Percentiles rank a stretch among this genome's conserved stretches.
Conservation (phyloP, 129 eudicot species). For the carrot (Daucus carota) region DH1_v3.0 NC_030389.2:39454001-39454500, state of each 20-base stretch:
- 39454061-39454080: conserved; percentile 11
- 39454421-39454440: conserved; percentile 70
- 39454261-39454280: conserved; percentile 73
- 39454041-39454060: neutral
- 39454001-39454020: neutral
- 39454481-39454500: conserved; percentile 93
- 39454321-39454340: conserved; percentile 92
- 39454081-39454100: neutral
- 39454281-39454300: conserved; percentile 84
- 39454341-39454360: conserved; percentile 67
- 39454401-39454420: conserved; percentile 82
- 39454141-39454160: conserved; percentile 39
- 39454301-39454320: conserved; percentile 97
- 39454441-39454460: conserved; percentile 88
- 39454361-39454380: conserved; percentile 89
- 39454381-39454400: conserved; percentile 84
- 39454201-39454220: conserved; percentile 78
- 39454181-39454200: conserved; percentile 89
- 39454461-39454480: conserved; percentile 89
- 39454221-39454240: conserved; percentile 83
- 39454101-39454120: neutral
- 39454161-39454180: conserved; percentile 93
- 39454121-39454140: neutral
- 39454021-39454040: neutral
- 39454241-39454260: conserved; percentile 78